These are phyloP conservation scores for Capsella rubella DNA, from an alignment of 441 rosid species.

Conservation along the genomic window DNA sequence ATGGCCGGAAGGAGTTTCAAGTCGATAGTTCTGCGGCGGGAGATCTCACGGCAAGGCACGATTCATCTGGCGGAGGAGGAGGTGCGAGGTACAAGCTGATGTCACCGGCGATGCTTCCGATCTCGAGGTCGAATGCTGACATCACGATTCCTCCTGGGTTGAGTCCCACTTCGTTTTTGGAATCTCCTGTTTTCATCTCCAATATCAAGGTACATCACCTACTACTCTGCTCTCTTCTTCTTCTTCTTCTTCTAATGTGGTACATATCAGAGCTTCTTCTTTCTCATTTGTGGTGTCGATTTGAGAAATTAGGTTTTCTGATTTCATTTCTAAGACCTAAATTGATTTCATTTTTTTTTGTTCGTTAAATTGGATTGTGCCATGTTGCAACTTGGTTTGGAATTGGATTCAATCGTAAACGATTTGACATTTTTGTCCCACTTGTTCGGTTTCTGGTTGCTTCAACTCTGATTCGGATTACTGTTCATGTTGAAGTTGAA, in stretches of 20 bases:
- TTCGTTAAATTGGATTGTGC: slow-evolving; percentile 7
- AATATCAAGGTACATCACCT: slow-evolving; percentile 73
- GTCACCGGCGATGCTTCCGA: slow-evolving; percentile 98
- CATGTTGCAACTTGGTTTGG: slow-evolving; percentile 9
- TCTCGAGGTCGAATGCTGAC: slow-evolving; percentile 74
- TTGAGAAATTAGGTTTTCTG: slow-evolving; percentile 35
- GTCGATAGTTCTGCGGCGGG: slow-evolving; percentile 32
- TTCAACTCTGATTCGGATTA: slow-evolving; percentile 24
- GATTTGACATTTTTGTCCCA: slow-evolving; percentile 9
- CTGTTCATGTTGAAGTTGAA: slow-evolving; percentile 32
- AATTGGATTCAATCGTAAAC: slow-evolving; percentile 31
- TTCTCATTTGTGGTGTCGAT: slow-evolving; percentile 9
- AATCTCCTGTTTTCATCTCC: slow-evolving; percentile 93
- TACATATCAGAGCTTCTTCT: background rate
- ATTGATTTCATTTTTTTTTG: background rate
- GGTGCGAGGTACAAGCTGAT: slow-evolving; percentile 93
- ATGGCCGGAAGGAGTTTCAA: slow-evolving; percentile 35
- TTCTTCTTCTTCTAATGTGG: background rate
- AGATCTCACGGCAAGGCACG: slow-evolving; percentile 39
- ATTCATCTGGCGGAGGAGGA: slow-evolving; percentile 37
- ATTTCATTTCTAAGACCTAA: slow-evolving; percentile 19
- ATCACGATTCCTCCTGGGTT: slow-evolving; percentile 86
- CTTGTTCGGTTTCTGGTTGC: slow-evolving; percentile 38
- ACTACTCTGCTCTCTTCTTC: background rate
- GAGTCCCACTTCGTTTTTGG: slow-evolving; percentile 91